Base-by-base conservation (phyloP, 163 green algal genomes). In the Trebouxiophyceae sp. region DNA sequence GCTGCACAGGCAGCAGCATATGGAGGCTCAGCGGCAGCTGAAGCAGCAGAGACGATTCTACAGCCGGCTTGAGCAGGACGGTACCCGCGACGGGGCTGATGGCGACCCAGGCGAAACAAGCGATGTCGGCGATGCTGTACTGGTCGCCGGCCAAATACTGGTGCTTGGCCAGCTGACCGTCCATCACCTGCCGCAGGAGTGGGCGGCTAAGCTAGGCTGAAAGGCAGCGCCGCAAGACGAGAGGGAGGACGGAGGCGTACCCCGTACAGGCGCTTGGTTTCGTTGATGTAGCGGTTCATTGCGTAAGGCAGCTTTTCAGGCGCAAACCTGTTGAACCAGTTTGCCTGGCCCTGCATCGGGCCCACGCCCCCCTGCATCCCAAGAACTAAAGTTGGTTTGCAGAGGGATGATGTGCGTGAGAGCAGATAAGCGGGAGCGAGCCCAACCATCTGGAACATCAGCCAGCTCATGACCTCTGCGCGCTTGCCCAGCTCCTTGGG, bases 121-220 rank as follows among this genome's bases (percentile, higher is more conserved):
- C 76, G 27, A 83, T 74, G 73, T 83, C 76, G 29, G 76, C 71
- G 47, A 83, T 77, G 27, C 33, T 78, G 65, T 71, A 79, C 58
- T 68, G 19, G 27, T 68, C 65, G 33, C 28, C 71, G 6, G 67
- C 71, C 34, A 83, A 62, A 46, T 57, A 83, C 50, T 75, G 57
- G 19, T 66, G 66, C 2, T 39, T 46, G 12, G 78, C 60, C 68
- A 83, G 66, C 1, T 45, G 26, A 4, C 4, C 39, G 23, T 71
- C 65, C 26, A 71, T 28, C 26, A 65, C 55, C 27, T 54, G 24
- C 6, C 54, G 33, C n/a, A n/a, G n/a, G n/a, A n/a, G n/a, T n/a
- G n/a, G n/a, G n/a, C n/a, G n/a, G n/a, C n/a, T n/a, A n/a, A n/a
- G n/a, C n/a, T n/a, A n/a, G n/a, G n/a, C n/a, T n/a, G n/a, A n/a